Evolutionary conservation across 495 filamentous ascomycete genomes (phyloP).

Genomic region (Baudoinia panamericana): DNA sequence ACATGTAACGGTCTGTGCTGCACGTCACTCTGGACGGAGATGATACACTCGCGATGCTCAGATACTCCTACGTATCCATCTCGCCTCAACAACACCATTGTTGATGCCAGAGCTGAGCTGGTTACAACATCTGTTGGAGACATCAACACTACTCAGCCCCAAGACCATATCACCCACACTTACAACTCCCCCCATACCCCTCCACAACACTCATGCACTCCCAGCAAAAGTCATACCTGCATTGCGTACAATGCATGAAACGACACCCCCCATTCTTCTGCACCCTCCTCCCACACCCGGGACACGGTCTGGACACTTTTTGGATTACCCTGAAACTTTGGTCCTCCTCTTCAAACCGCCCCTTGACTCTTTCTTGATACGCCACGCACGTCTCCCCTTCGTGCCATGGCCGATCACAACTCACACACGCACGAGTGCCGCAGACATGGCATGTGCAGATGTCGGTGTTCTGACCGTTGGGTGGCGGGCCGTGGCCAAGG

Average conservation of each 20-base stretch:
- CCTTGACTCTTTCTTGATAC: constrained; percentile 23
- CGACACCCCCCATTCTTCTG: constrained; percentile 27
- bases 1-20: no score
- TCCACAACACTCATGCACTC: background rate
- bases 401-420: constrained; percentile 30
- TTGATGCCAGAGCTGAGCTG: no score
- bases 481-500: background rate
- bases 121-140: no score
- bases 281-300: constrained; percentile 20
- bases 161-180: no score
- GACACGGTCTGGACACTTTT: constrained; percentile 24
- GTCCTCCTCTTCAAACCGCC: constrained; percentile 22
- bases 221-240: constrained; percentile 15
- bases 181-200: background rate
- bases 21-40: no score
- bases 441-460: constrained; percentile 29
- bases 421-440: constrained; percentile 29
- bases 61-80: no score
- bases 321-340: constrained; percentile 12
- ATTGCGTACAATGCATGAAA: constrained; percentile 22
- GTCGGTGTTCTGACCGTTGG: background rate
- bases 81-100: no score
- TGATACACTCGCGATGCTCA: no score
- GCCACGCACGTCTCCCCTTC: constrained; percentile 29
- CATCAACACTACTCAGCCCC: no score